Base-by-base conservation (phyloP, 768 basidiomycete species). In the Rhizopogon vesiculosus region DNA sequence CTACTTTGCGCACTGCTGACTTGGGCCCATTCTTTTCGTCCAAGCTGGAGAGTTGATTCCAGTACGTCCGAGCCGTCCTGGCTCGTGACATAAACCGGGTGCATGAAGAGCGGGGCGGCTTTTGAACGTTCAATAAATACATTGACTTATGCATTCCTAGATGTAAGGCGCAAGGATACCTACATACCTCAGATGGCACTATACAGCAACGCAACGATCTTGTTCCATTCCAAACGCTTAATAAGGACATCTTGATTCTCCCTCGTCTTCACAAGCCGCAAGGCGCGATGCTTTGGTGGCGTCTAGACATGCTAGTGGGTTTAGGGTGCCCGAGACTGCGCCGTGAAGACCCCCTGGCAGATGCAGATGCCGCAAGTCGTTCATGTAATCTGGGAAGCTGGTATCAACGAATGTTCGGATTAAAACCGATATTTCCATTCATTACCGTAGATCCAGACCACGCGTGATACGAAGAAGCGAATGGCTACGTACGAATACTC, bases 131-230 rank as follows among this genome's bases (percentile, higher is more conserved):
- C 25, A 5, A 25, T 25, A 25, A 25, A 25, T 4, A 25, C 25
- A 25, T 25, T 25, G 25, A 25, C 4, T 25, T 4, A 25, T 25
- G 25, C 25, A 4, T 25, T 25, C 25, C 25, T 25, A 25, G 29
- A 31, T 42, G 7, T 39, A n/a, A 31, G 13, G 22, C 16, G 15
- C 5, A 15, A 18, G 33, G 45, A 41, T 28, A 71, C 79, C 55
- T 56, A 88, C 87, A 53, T 69, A 88, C 87, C 52, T 69, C 68
- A 43, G 31, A 76, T 68, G 62, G 90, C 89, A 18, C 76, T 77
- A 71, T 91, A 87, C 58, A 92, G 62, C 0, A 88, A 76, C 0
- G 78, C 87, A 56, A 85, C 79, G 60, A 91, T 91, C 59, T 70
- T 73, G 60, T 74, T 87, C 85, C 88, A 92, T 45, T 75, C 61